Percentiles rank a stretch among this genome's conserved stretches.
Conservation (phyloP, 345 rosid species). For the Combretum micranthum region DNA sequence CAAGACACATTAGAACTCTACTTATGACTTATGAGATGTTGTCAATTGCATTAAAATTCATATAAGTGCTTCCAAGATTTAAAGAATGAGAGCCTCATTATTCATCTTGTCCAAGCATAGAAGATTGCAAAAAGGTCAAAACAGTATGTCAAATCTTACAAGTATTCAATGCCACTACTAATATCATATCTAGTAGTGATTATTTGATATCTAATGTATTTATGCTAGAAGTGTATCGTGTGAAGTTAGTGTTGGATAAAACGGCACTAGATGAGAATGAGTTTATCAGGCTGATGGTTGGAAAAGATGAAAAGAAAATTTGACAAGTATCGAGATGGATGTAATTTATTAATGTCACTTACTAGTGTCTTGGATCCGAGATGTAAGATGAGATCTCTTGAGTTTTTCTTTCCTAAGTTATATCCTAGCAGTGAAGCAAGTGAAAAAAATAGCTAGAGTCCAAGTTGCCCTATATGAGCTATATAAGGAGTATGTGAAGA, state of each 20-base stretch:
- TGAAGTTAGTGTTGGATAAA: constrained; percentile 2
- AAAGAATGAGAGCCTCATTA: background rate
- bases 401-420: background rate
- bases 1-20: background rate
- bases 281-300: background rate
- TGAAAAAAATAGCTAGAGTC: too few species aligned
- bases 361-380: background rate
- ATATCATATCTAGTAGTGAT: background rate
- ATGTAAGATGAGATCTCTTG: background rate
- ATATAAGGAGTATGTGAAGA: too few species aligned
- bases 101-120: constrained; percentile 5
- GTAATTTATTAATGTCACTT: constrained; percentile 2
- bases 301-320: background rate
- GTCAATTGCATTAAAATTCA: background rate
- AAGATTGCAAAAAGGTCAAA: constrained; percentile 8
- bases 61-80: constrained; percentile 2
- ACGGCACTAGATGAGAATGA: constrained; percentile 1
- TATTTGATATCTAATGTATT: background rate
- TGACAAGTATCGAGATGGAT: background rate
- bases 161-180: background rate
- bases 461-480: too few species aligned
- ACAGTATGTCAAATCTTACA: background rate
- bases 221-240: background rate
- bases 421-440: background rate
- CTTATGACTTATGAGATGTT: background rate